These are phyloP conservation scores for Didymella lethalis DNA, from an alignment of 2,329 filamentous ascomycete genomes.

Conservation along the genomic window DNA sequence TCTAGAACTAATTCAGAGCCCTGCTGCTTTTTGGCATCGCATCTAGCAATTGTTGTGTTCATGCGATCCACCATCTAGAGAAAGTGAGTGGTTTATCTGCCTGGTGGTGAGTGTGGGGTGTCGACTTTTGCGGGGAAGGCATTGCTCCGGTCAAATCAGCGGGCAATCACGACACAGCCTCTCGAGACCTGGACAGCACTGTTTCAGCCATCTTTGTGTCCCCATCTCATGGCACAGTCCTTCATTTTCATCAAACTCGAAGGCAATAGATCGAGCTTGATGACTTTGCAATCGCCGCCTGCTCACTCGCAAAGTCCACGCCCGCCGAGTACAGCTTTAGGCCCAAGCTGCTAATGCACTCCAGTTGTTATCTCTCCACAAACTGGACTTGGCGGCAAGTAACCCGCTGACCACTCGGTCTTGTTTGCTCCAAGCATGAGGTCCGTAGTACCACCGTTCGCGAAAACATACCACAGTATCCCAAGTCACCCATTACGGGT, in stretches of 20 bases:
- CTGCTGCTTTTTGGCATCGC: constrained; percentile 9
- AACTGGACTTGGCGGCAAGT: constrained; percentile 68
- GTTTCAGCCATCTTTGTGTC: constrained; percentile 12
- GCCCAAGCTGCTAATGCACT: not conserved
- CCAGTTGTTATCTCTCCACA: constrained; percentile 15
- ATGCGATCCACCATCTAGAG: constrained; percentile 5
- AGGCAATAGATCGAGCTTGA: not conserved
- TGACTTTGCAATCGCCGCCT: not conserved
- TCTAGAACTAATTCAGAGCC: constrained; percentile 4
- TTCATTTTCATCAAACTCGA: not conserved
- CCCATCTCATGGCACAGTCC: not conserved
- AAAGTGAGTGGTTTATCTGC: not conserved
- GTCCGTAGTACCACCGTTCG: constrained; percentile 64
- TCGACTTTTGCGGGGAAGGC: constrained; percentile 5
- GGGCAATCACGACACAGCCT: not conserved
- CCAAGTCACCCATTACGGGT: constrained; percentile 66
- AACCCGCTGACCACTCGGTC: constrained; percentile 35
- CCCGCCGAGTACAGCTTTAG: not conserved
- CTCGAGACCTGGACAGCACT: not conserved
- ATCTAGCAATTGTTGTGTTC: constrained; percentile 7
- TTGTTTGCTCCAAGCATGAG: constrained; percentile 55
- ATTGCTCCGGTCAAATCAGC: constrained; percentile 8
- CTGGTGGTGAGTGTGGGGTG: constrained; percentile 10
- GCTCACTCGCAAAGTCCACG: not conserved
- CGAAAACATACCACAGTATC: constrained; percentile 64